Evolutionary conservation across 164 flowering plant species (phyloP), one percentile per base, ranked within the genome.

Genomic region (Houttuynia cordata): DNA sequence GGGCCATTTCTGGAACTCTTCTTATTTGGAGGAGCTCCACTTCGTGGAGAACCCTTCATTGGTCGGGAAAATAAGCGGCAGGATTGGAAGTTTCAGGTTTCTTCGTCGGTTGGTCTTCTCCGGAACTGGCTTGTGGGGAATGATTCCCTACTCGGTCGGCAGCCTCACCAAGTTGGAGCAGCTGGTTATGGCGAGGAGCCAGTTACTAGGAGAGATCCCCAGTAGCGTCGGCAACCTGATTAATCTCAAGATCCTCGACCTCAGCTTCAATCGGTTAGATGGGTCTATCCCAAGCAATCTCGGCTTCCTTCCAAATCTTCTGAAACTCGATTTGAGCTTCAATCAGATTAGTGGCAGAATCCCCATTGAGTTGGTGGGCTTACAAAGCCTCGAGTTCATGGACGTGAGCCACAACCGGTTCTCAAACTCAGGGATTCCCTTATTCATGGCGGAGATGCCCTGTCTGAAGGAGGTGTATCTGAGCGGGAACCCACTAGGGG

Each of bases 11-110:
- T 62, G 64, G 24, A 51, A 54, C 59, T 57, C 39, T 51, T 53
- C 74, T 17, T 60, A 37, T 42, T 64, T 90, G 4, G 86, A 86
- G 54, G 89, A 90, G 71, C 82, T 90, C n/a, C 83, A 84, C 15
- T 76, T 85, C 69, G 62, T 87, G 4, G 87, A 87, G 22, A 87
- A 87, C 71, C 83, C 86, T 1, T 67, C 81, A 55, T 65, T 91
- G 41, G 70, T 72, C 9, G 87, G 87, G 15, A 47, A 76, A 20
- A 42, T 87, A 20, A 53, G 42, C 50, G 81, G 75, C 23, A 65
- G 67, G 1, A n/a, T 83, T 49, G 51, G 78, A 7, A 78, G 73
- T 24, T 71, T 80, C 9, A 76, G 57, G 0, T 62, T 51, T 24
- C 58, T 91, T 14, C 73, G 76, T 58, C 81, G 84, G 77, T 19